A percentile compares a stretch with the other conserved stretches of the same genome.
phyloP scores from a whole-genome alignment of 2,329 filamentous ascomycete species.

The Chrysosporium keratinophilum region DNA sequence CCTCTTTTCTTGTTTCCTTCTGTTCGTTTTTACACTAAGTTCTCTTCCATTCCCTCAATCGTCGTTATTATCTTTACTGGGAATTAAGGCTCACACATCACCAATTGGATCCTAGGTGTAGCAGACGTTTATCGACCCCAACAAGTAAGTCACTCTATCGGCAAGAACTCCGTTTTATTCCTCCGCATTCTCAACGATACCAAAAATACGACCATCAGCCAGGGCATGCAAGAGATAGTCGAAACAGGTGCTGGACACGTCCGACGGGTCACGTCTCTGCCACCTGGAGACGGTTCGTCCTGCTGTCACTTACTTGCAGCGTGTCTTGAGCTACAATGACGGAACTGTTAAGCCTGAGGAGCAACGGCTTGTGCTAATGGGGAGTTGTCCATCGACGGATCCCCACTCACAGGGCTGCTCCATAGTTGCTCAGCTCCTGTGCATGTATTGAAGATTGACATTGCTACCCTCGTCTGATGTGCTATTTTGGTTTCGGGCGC shows the following conservation, averaged over 20 bases:
- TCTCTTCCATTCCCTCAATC: not conserved
- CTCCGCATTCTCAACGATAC: not conserved
- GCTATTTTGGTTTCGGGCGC: constrained; percentile 10
- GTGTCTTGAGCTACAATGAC: not conserved
- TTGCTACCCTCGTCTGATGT: not conserved
- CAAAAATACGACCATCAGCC: not conserved
- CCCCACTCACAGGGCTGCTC: not conserved
- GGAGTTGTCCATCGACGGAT: not conserved
- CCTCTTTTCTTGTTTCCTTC: not conserved
- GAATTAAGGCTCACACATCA: constrained; percentile 5
- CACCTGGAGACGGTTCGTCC: not conserved
- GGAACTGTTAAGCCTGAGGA: not conserved
- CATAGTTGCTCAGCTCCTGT: too few species aligned
- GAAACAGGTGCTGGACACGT: not conserved
- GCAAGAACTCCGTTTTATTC: not conserved
- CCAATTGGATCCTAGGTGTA: constrained; percentile 21
- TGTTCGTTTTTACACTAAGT: constrained; percentile 4
- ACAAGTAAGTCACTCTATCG: constrained; percentile 32
- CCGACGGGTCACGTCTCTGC: not conserved
- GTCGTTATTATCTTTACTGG: not conserved
- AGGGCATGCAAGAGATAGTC: not conserved
- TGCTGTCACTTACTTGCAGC: not conserved
- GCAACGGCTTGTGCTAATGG: not conserved
- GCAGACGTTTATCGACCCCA: constrained; percentile 40
- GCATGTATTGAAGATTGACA: too few species aligned